These are phyloP conservation scores for Starmera dryadoides DNA, from an alignment of 805 yeast species.

Conservation along the genomic window DNA sequence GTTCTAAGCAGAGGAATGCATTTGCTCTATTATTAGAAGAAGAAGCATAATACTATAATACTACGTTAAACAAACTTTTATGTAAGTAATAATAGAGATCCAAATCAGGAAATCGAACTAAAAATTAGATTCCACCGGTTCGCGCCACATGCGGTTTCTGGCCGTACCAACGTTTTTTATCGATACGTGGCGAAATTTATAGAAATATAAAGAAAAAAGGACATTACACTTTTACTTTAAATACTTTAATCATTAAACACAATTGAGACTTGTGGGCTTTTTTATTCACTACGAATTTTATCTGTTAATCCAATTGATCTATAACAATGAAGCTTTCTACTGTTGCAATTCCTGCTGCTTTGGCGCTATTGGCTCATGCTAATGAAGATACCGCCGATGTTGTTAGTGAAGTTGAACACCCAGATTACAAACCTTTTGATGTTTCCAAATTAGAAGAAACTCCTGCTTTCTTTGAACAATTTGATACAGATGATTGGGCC, in stretches of 20 bases:
- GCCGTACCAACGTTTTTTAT: no score
- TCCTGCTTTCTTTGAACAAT: slow-evolving; percentile 59
- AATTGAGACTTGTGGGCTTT: no score
- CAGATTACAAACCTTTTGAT: slow-evolving; percentile 31
- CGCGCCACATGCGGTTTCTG: no score
- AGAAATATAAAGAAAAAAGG: no score
- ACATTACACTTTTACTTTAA: no score
- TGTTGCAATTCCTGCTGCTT: slow-evolving; percentile 16
- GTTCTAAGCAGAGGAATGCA: slow-evolving; percentile 11
- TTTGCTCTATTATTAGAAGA: slow-evolving; percentile 26
- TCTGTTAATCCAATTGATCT: no score
- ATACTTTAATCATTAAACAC: no score
- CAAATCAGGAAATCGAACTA: no score
- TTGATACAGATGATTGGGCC: slow-evolving; percentile 31
- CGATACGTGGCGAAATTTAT: no score
- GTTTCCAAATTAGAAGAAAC: slow-evolving; percentile 22
- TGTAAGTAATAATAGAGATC: neutral
- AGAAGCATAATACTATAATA: slow-evolving; percentile 14
- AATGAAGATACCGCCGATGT: slow-evolving; percentile 3
- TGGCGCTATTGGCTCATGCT: slow-evolving; percentile 14
- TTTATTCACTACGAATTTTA: no score
- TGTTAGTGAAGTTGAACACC: slow-evolving; percentile 18
- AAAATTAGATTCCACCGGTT: no score
- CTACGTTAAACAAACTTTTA: no score
- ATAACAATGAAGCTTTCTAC: slow-evolving; percentile 15